Percentiles rank a stretch among this genome's conserved stretches.
Conservation (phyloP, 2,329 filamentous ascomycete genomes). For the Aspergillus puulaauensis region DNA sequence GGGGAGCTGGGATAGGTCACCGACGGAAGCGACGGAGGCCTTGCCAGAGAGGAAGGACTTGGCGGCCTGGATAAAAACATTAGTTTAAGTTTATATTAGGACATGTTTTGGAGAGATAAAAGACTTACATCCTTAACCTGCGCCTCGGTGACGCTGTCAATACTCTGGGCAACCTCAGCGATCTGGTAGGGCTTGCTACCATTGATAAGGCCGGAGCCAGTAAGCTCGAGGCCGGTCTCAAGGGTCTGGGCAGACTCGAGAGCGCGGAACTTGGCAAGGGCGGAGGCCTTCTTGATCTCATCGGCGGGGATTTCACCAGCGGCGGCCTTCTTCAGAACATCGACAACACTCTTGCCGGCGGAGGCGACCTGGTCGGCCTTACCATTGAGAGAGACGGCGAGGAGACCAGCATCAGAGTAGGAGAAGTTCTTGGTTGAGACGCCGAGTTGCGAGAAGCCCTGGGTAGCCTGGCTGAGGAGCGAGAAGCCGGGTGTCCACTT, state of each 20-base stretch:
- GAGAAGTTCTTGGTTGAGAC: constrained; percentile 74
- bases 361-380: constrained; percentile 69
- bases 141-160: constrained; percentile 79
- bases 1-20: constrained; percentile 86
- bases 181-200: constrained; percentile 82
- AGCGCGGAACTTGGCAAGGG: constrained; percentile 89
- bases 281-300: constrained; percentile 86
- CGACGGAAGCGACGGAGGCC: constrained; percentile 84
- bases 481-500: constrained; percentile 97
- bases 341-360: constrained; percentile 74
- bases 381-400: constrained; percentile 79
- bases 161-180: constrained; percentile 71
- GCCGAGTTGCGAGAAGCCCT: constrained; percentile 63
- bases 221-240: constrained; percentile 74
- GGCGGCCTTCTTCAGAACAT: constrained; percentile 78
- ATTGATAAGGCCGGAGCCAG: constrained; percentile 80
- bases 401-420: constrained; percentile 92
- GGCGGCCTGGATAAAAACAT: constrained; percentile 63
- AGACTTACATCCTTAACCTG: constrained; percentile 78
- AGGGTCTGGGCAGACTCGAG: constrained; percentile 79
- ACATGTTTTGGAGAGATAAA: background rate
- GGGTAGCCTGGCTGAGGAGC: constrained; percentile 76
- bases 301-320: constrained; percentile 75
- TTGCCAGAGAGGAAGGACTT: constrained; percentile 85
- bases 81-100: constrained; percentile 10